Conservation (phyloP, 768 basidiomycete species). For the Lactarius evosmus region DNA sequence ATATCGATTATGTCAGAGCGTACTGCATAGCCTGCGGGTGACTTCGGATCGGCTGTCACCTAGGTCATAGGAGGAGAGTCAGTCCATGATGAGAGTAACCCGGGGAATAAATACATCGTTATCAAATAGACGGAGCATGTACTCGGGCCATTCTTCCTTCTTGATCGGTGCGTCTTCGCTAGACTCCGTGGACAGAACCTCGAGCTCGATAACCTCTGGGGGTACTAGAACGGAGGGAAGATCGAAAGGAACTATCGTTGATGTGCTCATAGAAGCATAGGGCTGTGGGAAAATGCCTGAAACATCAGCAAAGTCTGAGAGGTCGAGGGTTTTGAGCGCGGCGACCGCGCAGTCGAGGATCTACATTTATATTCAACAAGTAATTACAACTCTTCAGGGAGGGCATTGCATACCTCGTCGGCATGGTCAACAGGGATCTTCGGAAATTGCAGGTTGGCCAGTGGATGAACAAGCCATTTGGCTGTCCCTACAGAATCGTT, state of each 20-base stretch:
- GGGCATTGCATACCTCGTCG: conserved; percentile 52
- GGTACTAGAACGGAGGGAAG: conserved; percentile 81
- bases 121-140: conserved; percentile 64
- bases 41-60: conserved; percentile 75
- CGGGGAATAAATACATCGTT: conserved; percentile 40
- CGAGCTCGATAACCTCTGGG: conserved; percentile 82
- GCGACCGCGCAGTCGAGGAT: conserved; percentile 70
- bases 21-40: conserved; percentile 74
- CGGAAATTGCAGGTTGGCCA: conserved; percentile 49
- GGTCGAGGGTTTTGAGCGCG: conserved; percentile 59
- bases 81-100: neutral
- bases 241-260: conserved; percentile 51
- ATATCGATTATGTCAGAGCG: conserved; percentile 72
- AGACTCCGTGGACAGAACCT: conserved; percentile 62
- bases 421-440: conserved; percentile 45
- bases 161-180: conserved; percentile 71
- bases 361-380: conserved; percentile 39
- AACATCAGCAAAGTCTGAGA: conserved; percentile 55
- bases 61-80: conserved; percentile 33
- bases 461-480: conserved; percentile 66
- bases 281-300: conserved; percentile 62
- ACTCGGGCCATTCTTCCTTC: conserved; percentile 82
- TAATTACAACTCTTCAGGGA: neutral
- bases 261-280: conserved; percentile 49
- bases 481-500: conserved; percentile 55